Base-by-base conservation (phyloP, 441 rosid species). In the Melastoma candidum region DNA sequence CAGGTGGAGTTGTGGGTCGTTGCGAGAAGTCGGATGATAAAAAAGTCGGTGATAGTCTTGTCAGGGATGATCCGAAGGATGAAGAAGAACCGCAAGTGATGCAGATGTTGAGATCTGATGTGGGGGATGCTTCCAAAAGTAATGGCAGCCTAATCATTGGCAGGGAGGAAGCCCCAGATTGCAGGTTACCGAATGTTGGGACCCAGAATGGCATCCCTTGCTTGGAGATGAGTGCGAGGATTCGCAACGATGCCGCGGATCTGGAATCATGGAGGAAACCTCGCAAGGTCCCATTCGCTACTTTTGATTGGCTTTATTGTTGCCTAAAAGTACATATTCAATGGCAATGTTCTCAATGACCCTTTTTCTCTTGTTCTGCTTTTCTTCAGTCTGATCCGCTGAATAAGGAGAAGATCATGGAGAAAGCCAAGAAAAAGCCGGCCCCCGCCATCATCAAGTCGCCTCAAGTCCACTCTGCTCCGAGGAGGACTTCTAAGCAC, bases 361-460 rank as follows among this genome's bases (percentile, higher is more conserved):
- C 13, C 13, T 47, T 11, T 54, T 48, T 24, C 25, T 46, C 46
- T 44, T 61, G 48, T 47, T 46, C 46, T 25, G 45, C 61, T 47
- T 48, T 49, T 58, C 44, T 69, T 22, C 61, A 89, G 96, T 71
- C 59, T 68, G 59, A 68, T 22, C 72, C 67, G 29, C 62, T 52
- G 65, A 68, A 60, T 43, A 72, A 76, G 74, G 74, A 61, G 53
- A 81, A 49, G 63, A 79, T 57, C 68, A 50, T 48, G 32, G 17
- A 76, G 11, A 72, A 58, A 63, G 47, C 61, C 49, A 75, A 76
- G 75, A 86, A 77, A 78, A 83, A 79, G 70, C 75, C 82, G 12
- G 71, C 60, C 39, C 61, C 82, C 43, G 61, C 77, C 27, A 59
- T 63, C 54, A 53, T 46, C 51, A 51, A 81, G 68, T 52, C 56